Evolutionary conservation across 352 stramenopile species (phyloP).

Genomic region (Phytophthora fragariaefolia): DNA sequence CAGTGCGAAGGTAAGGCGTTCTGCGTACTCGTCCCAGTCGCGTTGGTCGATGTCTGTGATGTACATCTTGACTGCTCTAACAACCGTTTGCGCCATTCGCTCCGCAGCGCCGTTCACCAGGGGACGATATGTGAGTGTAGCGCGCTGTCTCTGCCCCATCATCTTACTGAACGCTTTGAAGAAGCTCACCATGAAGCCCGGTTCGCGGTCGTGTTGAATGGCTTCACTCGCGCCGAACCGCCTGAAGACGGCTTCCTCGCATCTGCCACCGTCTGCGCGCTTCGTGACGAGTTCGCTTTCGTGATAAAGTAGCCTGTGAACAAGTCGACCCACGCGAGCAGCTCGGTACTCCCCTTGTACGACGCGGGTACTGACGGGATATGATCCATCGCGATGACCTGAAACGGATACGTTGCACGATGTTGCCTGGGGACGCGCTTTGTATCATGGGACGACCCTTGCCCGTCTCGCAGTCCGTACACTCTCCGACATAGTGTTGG

Average conservation of each 20-base stretch:
- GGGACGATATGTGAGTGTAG: conserved; percentile 4
- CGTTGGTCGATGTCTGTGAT: conserved; percentile 9
- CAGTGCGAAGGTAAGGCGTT: conserved; percentile 11
- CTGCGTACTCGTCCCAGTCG: conserved; percentile 21
- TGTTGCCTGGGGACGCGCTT: conserved; percentile 2
- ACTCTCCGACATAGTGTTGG: conserved; percentile 5
- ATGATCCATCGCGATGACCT: conserved; percentile 24
- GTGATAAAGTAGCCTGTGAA: conserved; percentile 4
- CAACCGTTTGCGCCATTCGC: conserved; percentile 16
- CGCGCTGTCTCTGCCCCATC: not conserved
- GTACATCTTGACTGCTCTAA: conserved; percentile 15
- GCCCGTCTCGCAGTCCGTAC: not conserved
- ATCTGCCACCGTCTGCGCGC: conserved; percentile 4
- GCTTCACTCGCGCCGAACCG: conserved; percentile 12
- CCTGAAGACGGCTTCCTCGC: conserved; percentile 2
- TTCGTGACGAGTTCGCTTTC: not conserved
- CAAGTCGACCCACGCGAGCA: conserved; percentile 8
- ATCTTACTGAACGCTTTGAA: conserved; percentile 7
- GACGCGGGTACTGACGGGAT: conserved; percentile 16
- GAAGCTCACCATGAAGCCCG: conserved; percentile 13
- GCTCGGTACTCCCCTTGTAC: conserved; percentile 16
- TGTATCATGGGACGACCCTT: not conserved
- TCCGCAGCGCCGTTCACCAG: conserved; percentile 14
- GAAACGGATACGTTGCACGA: conserved; percentile 8
- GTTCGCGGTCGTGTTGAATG: conserved; percentile 11